A percentile compares a stretch with the other conserved stretches of the same genome.
These are phyloP conservation scores for Annulohypoxylon bovei DNA, from an alignment of 495 filamentous ascomycete species.

Conservation along the genomic window DNA sequence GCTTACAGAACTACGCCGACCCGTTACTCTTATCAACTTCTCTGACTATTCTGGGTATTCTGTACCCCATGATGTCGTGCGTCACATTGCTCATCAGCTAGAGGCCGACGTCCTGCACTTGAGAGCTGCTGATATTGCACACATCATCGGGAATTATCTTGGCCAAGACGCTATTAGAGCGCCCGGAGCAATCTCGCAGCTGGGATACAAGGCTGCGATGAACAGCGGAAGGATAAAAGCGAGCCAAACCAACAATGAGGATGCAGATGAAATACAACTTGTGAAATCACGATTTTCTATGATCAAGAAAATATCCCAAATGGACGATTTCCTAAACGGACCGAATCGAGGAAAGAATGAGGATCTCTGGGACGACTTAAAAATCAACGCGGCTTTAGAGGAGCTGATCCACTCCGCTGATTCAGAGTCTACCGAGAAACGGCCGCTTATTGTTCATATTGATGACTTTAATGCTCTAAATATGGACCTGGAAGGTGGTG, in stretches of 20 bases:
- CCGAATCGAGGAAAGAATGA: constrained; percentile 42
- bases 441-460: constrained; percentile 73
- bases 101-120: constrained; percentile 81
- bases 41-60: constrained; percentile 49
- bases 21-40: constrained; percentile 51
- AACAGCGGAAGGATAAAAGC: constrained; percentile 48
- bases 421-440: constrained; percentile 38
- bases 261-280: too few relatives aligned
- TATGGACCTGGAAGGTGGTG: constrained; percentile 65
- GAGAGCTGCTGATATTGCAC: constrained; percentile 80
- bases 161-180: constrained; percentile 66
- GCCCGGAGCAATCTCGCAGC: constrained; percentile 56
- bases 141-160: constrained; percentile 77
- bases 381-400: constrained; percentile 53
- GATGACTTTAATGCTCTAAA: constrained; percentile 82
- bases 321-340: constrained; percentile 39
- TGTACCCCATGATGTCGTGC: constrained; percentile 46
- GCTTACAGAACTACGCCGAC: constrained; percentile 44
- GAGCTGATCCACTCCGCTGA: constrained; percentile 48
- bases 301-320: constrained; percentile 35
- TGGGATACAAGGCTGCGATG: constrained; percentile 72
- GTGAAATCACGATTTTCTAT: too few relatives aligned
- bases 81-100: constrained; percentile 65
- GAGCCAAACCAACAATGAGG: constrained; percentile 20
- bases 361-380: constrained; percentile 56